phyloP scores from a whole-genome alignment of 2,329 filamentous ascomycete species.

The Zasmidium citrigriseum region DNA sequence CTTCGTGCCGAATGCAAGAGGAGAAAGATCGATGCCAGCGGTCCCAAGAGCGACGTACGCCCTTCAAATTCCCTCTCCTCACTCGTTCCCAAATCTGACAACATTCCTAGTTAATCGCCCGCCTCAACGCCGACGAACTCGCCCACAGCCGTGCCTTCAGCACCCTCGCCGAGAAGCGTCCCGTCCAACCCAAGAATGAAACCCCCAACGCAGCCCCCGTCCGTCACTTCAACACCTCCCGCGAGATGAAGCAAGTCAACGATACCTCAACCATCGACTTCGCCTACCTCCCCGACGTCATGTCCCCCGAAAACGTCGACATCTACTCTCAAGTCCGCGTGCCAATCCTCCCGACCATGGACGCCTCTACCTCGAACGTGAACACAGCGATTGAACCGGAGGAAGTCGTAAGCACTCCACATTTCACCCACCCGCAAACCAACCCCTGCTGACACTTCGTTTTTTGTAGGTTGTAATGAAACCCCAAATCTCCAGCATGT shows the following conservation, averaged over 20 bases:
- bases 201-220: conserved; percentile 27
- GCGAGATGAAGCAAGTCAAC: conserved; percentile 56
- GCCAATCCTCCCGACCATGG: conserved; percentile 31
- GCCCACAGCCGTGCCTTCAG: conserved; percentile 56
- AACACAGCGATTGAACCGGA: conserved; percentile 16
- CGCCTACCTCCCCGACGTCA: conserved; percentile 56
- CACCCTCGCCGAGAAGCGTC: conserved; percentile 52
- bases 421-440: not conserved
- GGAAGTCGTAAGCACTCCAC: conserved; percentile 20
- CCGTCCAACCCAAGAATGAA: conserved; percentile 29
- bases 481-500: conserved; percentile 58
- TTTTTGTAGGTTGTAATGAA: conserved; percentile 49
- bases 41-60: conserved; percentile 53
- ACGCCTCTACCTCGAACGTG: conserved; percentile 13
- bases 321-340: conserved; percentile 29
- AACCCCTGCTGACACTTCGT: not conserved
- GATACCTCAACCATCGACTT: conserved; percentile 66
- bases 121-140: conserved; percentile 55
- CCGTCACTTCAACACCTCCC: conserved; percentile 65
- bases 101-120: conserved; percentile 49
- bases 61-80: conserved; percentile 1
- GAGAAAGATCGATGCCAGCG: conserved; percentile 48
- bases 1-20: conserved; percentile 54
- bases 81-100: conserved; percentile 6
- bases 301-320: conserved; percentile 18